Base-by-base conservation (phyloP, 768 basidiomycete species). In the Suillus subaureus region DNA sequence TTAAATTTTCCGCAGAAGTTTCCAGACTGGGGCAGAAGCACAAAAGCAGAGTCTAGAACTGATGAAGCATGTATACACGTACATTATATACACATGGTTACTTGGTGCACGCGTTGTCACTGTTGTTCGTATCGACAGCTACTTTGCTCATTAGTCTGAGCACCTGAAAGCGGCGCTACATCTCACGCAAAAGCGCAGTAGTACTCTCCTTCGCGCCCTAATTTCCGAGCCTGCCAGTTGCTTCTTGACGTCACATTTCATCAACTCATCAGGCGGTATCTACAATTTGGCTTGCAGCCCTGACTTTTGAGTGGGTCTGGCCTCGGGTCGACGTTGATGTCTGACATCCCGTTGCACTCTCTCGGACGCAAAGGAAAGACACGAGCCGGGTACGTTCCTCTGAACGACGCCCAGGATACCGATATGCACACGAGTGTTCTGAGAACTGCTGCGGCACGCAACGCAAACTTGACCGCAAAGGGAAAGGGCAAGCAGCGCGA, bases 331-430 rank as follows among this genome's bases (percentile, higher is more conserved):
- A 57, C 69, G 52, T 75, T 69, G 76, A 89, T 89, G 87, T 85
- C 89, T 76, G 89, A 90, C 79, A 91, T 91, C 77, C 89, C 89
- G n/a, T 79, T 91, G 63, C 85, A 81, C 70, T 81, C 82, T 70
- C 79, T 90, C 73, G 79, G 84, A 83, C 80, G 82, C 77, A 74
- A 70, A 61, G 81, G 81, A 69, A 83, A 80, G 71, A 70, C 80
- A 67, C 81, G 80, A 75, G 75, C 80, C 66, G 83, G 81, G 62
- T 84, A 86, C 79, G 70, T 78, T 68, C 83, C 78, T 70, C 79
- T 86, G 37, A 67, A 70, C 65, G 67, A 76, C 71, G 72, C 64
- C 64, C 54, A 61, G 64, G 66, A 68, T 56, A 64, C 66, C 45
- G 63, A 62, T 45, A 80, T 82, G 73, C 76, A 70, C 65, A 66